phyloP scores from a whole-genome alignment of 2,329 filamentous ascomycete species.

The Epichloe coenophiala region DNA sequence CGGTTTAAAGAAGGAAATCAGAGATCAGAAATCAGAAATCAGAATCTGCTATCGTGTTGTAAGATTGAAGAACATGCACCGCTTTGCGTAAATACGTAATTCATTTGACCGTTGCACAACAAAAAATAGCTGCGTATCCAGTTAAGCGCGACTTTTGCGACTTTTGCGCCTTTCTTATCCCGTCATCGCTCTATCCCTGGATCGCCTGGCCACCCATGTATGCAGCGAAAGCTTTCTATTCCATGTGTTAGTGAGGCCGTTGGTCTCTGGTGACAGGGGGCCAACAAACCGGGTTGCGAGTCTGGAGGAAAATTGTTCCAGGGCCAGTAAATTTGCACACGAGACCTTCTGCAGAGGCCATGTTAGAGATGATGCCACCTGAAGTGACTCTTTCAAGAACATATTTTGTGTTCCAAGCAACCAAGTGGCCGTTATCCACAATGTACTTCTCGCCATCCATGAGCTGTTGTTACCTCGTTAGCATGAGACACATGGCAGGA shows the following conservation, averaged over 20 bases:
- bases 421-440: conserved; percentile 83
- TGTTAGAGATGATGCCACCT: conserved; percentile 80
- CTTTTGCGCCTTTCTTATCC: background rate
- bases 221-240: conserved; percentile 36
- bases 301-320: conserved; percentile 85
- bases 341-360: conserved; percentile 72
- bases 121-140: background rate
- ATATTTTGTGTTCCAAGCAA: conserved; percentile 96
- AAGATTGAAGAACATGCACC: no score
- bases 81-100: no score
- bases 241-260: background rate
- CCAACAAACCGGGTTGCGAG: conserved; percentile 57
- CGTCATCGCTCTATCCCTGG: conserved; percentile 13
- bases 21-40: no score
- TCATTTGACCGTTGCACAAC: background rate
- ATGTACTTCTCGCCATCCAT: conserved; percentile 71
- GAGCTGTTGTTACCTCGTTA: conserved; percentile 23
- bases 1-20: no score
- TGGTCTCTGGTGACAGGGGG: background rate
- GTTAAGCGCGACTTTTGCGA: background rate
- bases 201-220: conserved; percentile 36
- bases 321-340: conserved; percentile 92
- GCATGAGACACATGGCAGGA: background rate
- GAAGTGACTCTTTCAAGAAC: conserved; percentile 79
- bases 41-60: no score